A percentile compares a stretch with the other conserved stretches of the same genome.
These are phyloP conservation scores for Puya raimondii DNA, from an alignment of 176 grass and related monocot genomes.

Conservation along the genomic window DNA sequence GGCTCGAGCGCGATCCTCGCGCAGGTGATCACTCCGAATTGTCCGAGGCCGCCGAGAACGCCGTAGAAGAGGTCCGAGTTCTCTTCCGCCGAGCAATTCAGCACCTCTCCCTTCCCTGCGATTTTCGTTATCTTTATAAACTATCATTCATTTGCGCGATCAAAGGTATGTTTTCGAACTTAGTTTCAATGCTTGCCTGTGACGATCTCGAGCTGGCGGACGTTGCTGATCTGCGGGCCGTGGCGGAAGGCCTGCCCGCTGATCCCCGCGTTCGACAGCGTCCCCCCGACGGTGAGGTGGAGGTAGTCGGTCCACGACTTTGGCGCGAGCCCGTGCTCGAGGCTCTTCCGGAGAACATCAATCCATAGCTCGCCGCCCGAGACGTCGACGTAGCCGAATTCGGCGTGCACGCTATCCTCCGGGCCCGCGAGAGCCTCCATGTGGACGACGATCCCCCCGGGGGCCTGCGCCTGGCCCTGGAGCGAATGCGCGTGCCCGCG, in stretches of 20 bases:
- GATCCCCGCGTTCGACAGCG: slow-evolving; percentile 75
- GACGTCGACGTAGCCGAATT: slow-evolving; percentile 33
- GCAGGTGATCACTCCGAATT: slow-evolving; percentile 88
- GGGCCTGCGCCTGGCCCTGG: slow-evolving; percentile 63
- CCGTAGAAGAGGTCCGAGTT: slow-evolving; percentile 82
- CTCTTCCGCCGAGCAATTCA: slow-evolving; percentile 57
- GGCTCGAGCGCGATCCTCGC: slow-evolving; percentile 74
- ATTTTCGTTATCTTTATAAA: background rate
- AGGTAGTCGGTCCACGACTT: slow-evolving; percentile 96
- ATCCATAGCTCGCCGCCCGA: slow-evolving; percentile 78
- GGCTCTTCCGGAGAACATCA: slow-evolving; percentile 68
- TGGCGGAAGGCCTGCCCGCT: slow-evolving; percentile 87
- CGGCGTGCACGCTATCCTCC: slow-evolving; percentile 20
- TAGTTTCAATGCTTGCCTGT: slow-evolving; percentile 34
- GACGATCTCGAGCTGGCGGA: slow-evolving; percentile 76
- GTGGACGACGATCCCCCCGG: slow-evolving; percentile 52
- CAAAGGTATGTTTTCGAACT: background rate
- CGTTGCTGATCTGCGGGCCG: slow-evolving; percentile 90
- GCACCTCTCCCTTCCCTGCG: slow-evolving; percentile 68
- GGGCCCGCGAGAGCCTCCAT: slow-evolving; percentile 54
- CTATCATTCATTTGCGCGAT: slow-evolving; percentile 10
- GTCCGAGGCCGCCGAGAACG: slow-evolving; percentile 72
- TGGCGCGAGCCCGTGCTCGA: slow-evolving; percentile 63
- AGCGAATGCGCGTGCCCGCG: slow-evolving; percentile 84
- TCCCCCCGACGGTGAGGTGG: slow-evolving; percentile 75